phyloP scores from a whole-genome alignment of 2,329 filamentous ascomycete genomes.

The Alternaria triticimaculans region DNA sequence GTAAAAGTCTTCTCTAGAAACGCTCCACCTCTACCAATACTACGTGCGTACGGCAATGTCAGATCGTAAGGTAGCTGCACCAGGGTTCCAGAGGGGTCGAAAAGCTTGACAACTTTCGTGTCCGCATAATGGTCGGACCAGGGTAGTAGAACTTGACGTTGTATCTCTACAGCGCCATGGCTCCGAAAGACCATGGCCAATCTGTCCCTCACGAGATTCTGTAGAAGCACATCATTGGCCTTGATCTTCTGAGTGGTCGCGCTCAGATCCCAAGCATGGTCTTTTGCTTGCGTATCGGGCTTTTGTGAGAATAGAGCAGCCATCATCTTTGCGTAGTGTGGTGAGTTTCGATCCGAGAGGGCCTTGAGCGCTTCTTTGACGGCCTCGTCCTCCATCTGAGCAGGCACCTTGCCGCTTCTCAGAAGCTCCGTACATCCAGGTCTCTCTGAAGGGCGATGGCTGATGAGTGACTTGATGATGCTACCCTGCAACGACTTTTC shows the following conservation, averaged over 20 bases:
- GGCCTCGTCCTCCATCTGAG: constrained; percentile 91
- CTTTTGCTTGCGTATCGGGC: constrained; percentile 78
- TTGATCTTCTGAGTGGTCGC: constrained; percentile 41
- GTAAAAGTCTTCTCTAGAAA: constrained; percentile 78
- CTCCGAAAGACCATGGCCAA: constrained; percentile 81
- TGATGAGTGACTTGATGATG: constrained; percentile 81
- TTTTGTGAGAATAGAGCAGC: constrained; percentile 78
- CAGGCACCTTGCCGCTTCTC: constrained; percentile 82
- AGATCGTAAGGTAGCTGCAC: constrained; percentile 94
- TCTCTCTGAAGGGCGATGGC: constrained; percentile 80
- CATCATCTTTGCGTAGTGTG: constrained; percentile 89
- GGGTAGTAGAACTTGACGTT: constrained; percentile 79
- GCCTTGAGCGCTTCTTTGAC: constrained; percentile 83
- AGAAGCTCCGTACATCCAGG: constrained; percentile 84
- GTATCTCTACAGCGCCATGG: constrained; percentile 85
- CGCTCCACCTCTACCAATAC: constrained; percentile 74
- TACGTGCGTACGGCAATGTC: constrained; percentile 85
- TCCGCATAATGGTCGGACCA: constrained; percentile 77
- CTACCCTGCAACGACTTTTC: constrained; percentile 73
- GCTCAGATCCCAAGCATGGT: constrained; percentile 61
- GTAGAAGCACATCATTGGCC: constrained; percentile 68
- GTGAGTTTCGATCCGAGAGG: constrained; percentile 80
- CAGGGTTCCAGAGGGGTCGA: constrained; percentile 85
- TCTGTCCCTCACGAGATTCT: constrained; percentile 75
- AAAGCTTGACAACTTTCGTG: constrained; percentile 74